Evolutionary conservation across 1,284 basidiomycete species (phyloP).

Genomic region (Leccinum fallax): DNA sequence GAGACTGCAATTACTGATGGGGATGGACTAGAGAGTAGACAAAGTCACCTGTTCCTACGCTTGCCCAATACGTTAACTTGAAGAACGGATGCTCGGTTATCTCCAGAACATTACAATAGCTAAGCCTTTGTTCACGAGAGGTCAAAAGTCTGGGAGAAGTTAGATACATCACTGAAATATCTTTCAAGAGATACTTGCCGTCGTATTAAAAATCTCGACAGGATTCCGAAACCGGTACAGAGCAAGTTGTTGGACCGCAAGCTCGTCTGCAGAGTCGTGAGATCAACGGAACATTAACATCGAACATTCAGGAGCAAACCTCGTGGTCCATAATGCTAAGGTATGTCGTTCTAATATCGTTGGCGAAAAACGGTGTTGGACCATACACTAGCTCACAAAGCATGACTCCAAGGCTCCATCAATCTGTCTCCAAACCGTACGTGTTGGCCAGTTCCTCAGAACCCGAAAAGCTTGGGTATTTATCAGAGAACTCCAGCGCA

Average conservation of each 20-base stretch:
- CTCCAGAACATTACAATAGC: conserved; percentile 57
- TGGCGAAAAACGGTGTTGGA: conserved; percentile 84
- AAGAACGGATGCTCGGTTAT: conserved; percentile 72
- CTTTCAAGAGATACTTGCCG: conserved; percentile 39
- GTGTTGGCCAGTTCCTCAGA: conserved; percentile 24
- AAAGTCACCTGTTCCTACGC: conserved; percentile 48
- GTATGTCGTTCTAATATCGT: conserved; percentile 84
- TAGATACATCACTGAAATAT: neutral
- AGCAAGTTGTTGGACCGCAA: conserved; percentile 57
- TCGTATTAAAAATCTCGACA: conserved; percentile 54
- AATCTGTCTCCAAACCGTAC: conserved; percentile 86
- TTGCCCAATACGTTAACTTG: conserved; percentile 54
- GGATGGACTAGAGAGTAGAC: neutral
- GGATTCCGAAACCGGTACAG: conserved; percentile 44
- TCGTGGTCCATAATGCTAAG: conserved; percentile 75
- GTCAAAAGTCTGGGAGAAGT: conserved; percentile 57
- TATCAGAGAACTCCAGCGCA: conserved; percentile 64
- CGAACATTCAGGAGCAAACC: conserved; percentile 43
- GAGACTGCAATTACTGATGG: conserved; percentile 6
- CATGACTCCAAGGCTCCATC: conserved; percentile 93
- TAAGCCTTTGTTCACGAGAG: conserved; percentile 65
- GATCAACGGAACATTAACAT: neutral
- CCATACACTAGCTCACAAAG: conserved; percentile 86
- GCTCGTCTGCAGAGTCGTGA: conserved; percentile 46
- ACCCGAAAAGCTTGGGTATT: conserved; percentile 29